Evolutionary conservation across 306 rosid genomes (phyloP), one percentile per base, ranked within the genome.

Genomic region (Dryas drummondii): DNA sequence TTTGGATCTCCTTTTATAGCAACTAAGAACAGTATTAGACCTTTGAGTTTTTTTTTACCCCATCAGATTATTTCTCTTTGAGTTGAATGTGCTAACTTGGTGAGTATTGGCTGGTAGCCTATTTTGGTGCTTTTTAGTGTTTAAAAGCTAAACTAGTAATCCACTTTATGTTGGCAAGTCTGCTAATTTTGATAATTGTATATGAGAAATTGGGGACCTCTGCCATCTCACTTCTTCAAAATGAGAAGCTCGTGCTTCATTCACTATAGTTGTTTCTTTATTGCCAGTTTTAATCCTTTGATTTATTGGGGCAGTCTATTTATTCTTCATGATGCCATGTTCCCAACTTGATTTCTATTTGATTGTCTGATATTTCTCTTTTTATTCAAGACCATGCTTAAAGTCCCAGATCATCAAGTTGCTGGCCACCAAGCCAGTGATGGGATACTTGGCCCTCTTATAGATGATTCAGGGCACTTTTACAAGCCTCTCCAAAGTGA

Each of bases 381-480:
- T 74, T 37, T 67, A 15, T 75, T 76, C 44, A 44, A 74, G 79
- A 82, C 73, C 54, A 85, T 94, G 97, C 48, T 85, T 19, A 94
- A 82, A 85, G 79, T 84, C 50, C 97, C 97, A 0, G 93, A 88
- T 47, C 94, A 94, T 85, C 97, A 94, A 79, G 98, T 91, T 56
- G 98, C 93, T 7, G 98, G 97, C 7, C 98, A 94, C 80, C 59
- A 32, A 64, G 93, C 94, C 4, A 2, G 53, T 69, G 46, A 66
- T 49, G 98, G 97, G n/a, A 2, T 11, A 5, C 63, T 91, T 6
- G 97, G 98, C 60, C 97, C 98, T 19, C 89, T 90, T 1, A 4
- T 90, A 0, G 97, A 94, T 72, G 91, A 82, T 77, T 82, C 88
- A 1, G 97, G 98, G 51, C 74, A 49, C 49, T 94, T 90, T 88